Conservation (phyloP, 306 rosid species). For the Cucumis sativus region Cucumber_9930_V3 NC_026656.2:17712001-17712500, state of each 20-base stretch:
- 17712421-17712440: background rate
- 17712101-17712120: background rate
- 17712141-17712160: background rate
- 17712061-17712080: background rate
- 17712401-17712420: background rate
- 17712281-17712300: background rate
- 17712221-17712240: background rate
- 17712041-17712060: background rate
- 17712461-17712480: background rate
- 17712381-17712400: background rate
- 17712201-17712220: background rate
- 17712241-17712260: background rate
- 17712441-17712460: background rate
- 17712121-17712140: background rate
- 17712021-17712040: background rate
- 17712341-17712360: background rate
- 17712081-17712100: background rate
- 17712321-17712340: background rate
- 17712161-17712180: background rate
- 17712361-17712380: background rate
- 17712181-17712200: background rate
- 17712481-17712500: background rate
- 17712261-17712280: background rate
- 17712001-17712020: background rate
- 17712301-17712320: background rate